Percentiles rank a stretch among this genome's conserved stretches.
These are phyloP conservation scores for Buddleja alternifolia DNA, from an alignment of 257 asterid genomes.

Conservation along the genomic window DNA sequence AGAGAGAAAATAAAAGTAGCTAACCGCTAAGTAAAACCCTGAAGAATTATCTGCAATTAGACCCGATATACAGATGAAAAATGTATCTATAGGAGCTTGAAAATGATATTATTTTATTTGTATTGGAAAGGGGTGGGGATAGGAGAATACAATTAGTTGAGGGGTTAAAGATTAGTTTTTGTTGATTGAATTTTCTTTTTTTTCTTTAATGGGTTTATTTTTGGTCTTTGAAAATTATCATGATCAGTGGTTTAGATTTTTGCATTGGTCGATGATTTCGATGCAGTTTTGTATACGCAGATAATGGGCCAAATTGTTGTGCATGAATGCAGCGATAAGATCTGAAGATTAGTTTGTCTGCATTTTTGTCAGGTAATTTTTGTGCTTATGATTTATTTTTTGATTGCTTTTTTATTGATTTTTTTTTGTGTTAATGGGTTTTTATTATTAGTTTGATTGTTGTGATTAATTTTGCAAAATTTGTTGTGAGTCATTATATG, in stretches of 20 bases:
- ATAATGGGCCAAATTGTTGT: constrained; percentile 25
- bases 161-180: constrained; percentile 1
- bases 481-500: not conserved
- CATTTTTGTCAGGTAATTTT: constrained; percentile 44
- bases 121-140: not conserved
- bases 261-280: constrained; percentile 43
- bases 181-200: not conserved
- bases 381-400: not conserved
- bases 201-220: not conserved
- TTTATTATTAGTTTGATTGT: constrained; percentile 7
- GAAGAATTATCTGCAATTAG: not conserved
- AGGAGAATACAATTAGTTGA: not conserved
- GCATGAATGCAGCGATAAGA: constrained; percentile 67
- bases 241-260: constrained; percentile 32
- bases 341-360: constrained; percentile 49
- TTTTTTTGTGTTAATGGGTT: constrained; percentile 25
- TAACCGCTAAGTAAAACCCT: not conserved
- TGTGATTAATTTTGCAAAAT: not conserved
- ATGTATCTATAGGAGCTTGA: constrained; percentile 22
- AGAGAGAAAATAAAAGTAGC: constrained; percentile 1
- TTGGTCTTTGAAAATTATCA: constrained; percentile 11
- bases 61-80: constrained; percentile 7
- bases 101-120: not conserved
- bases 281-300: constrained; percentile 49
- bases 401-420: constrained; percentile 3